These are phyloP conservation scores for Cymodocea nodosa DNA, from an alignment of 116 monocot genomes.

Conservation along the genomic window DNA sequence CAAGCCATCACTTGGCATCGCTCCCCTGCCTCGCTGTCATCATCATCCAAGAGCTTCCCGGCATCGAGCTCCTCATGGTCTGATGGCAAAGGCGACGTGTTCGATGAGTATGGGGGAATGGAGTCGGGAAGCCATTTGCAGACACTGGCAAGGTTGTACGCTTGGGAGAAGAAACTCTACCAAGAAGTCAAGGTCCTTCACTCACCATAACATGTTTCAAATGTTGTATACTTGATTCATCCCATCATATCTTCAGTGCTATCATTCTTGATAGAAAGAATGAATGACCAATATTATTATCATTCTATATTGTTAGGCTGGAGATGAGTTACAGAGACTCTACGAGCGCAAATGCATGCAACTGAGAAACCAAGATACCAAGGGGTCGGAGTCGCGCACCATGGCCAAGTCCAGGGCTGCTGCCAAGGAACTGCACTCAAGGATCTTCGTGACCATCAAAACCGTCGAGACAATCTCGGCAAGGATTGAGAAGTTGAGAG, in stretches of 20 bases:
- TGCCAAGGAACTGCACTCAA: slow-evolving; percentile 77
- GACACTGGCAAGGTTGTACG: slow-evolving; percentile 85
- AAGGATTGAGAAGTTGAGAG: slow-evolving; percentile 73
- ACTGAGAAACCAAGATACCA: slow-evolving; percentile 60
- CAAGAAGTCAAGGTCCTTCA: slow-evolving; percentile 89
- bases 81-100: slow-evolving; percentile 46
- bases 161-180: slow-evolving; percentile 98
- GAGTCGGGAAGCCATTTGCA: slow-evolving; percentile 76
- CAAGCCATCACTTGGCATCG: slow-evolving; percentile 93
- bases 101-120: slow-evolving; percentile 73
- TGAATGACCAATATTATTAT: too few species aligned
- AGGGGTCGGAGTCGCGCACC: slow-evolving; percentile 31
- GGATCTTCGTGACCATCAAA: slow-evolving; percentile 63
- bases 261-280: too few species aligned
- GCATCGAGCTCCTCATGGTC: slow-evolving; percentile 45
- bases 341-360: slow-evolving; percentile 75
- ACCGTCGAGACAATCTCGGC: slow-evolving; percentile 79
- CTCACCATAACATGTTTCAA: neutral
- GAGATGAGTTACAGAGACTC: slow-evolving; percentile 48
- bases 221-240: neutral
- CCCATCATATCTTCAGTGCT: too few species aligned
- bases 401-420: slow-evolving; percentile 52
- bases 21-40: slow-evolving; percentile 59
- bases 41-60: slow-evolving; percentile 38
- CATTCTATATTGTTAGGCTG: slow-evolving; percentile 31